Evolutionary conservation across 441 rosid genomes (phyloP).

Genomic region (Gossypium davidsonii): DNA sequence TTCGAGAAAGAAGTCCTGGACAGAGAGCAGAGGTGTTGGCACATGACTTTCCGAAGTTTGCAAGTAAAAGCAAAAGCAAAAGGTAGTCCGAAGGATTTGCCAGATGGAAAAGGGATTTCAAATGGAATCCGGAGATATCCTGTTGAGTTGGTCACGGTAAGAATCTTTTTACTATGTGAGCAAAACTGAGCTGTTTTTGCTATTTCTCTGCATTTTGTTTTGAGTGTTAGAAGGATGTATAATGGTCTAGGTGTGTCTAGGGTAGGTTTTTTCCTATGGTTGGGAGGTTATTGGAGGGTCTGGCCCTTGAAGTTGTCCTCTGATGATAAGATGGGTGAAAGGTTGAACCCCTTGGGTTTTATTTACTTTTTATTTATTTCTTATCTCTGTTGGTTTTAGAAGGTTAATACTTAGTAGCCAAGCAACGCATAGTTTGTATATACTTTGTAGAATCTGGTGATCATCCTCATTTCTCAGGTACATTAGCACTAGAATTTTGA

Average conservation of each 20-base stretch:
- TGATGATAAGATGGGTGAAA: background rate
- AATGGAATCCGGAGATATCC: slow-evolving; percentile 40
- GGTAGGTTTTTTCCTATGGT: background rate
- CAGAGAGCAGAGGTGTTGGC: slow-evolving; percentile 94
- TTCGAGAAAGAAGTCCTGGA: slow-evolving; percentile 35
- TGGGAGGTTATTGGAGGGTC: background rate
- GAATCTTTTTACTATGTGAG: slow-evolving; percentile 15
- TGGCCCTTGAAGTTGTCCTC: background rate
- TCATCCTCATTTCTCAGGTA: background rate
- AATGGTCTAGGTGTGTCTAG: background rate
- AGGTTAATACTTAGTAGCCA: background rate
- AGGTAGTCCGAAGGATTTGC: slow-evolving; percentile 39
- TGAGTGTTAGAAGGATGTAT: background rate
- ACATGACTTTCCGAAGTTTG: slow-evolving; percentile 64
- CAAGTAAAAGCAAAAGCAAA: slow-evolving; percentile 61
- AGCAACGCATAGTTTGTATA: background rate
- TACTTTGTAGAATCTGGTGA: background rate
- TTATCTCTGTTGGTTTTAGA: background rate
- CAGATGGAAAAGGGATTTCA: slow-evolving; percentile 36
- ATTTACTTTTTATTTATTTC: background rate
- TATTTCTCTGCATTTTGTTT: background rate
- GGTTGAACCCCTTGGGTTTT: background rate
- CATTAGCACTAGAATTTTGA: background rate
- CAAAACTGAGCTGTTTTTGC: background rate
- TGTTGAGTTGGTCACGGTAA: slow-evolving; percentile 68